Conservation (phyloP, 2,329 filamentous ascomycete genomes). For the Cryphonectria nitschkei region DNA sequence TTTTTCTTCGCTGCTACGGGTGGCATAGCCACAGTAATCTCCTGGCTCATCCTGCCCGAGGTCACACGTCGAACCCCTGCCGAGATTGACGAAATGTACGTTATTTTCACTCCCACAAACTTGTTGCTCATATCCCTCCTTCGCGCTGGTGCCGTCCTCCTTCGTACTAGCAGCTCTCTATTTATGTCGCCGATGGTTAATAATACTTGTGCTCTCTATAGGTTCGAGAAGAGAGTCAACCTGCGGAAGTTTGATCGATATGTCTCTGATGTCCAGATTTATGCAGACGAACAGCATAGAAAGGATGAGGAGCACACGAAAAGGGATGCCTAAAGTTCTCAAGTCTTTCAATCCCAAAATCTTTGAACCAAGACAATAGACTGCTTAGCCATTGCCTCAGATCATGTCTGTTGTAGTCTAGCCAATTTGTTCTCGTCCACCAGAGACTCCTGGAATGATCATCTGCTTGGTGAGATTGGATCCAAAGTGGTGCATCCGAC, state of each 20-base stretch:
- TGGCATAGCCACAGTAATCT: conserved; percentile 37
- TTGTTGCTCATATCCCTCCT: not conserved
- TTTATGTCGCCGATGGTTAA: not conserved
- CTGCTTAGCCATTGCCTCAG: not conserved
- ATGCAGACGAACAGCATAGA: conserved; percentile 31
- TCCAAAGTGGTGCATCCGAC: too few species aligned
- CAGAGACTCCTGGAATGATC: too few species aligned
- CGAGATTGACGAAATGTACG: conserved; percentile 45
- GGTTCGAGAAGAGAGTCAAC: conserved; percentile 41
- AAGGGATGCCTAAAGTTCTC: not conserved
- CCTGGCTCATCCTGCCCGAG: conserved; percentile 44
- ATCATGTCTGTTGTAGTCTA: too few species aligned
- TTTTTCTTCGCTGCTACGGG: conserved; percentile 47
- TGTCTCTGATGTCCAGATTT: conserved; percentile 41
- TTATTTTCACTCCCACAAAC: conserved; percentile 19
- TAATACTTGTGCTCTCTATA: not conserved
- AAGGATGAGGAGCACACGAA: not conserved
- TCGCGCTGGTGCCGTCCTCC: too few species aligned
- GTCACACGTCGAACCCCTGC: conserved; percentile 40
- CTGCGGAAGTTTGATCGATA: conserved; percentile 42
- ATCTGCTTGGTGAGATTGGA: too few species aligned
- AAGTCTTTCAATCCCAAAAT: not conserved
- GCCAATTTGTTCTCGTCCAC: too few species aligned
- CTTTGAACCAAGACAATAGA: not conserved
- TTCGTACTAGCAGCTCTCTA: not conserved